A percentile compares a stretch with the other conserved stretches of the same genome.
Conservation (phyloP, 1,284 basidiomycete genomes). For the Ceratobasidium sp. region DNA sequence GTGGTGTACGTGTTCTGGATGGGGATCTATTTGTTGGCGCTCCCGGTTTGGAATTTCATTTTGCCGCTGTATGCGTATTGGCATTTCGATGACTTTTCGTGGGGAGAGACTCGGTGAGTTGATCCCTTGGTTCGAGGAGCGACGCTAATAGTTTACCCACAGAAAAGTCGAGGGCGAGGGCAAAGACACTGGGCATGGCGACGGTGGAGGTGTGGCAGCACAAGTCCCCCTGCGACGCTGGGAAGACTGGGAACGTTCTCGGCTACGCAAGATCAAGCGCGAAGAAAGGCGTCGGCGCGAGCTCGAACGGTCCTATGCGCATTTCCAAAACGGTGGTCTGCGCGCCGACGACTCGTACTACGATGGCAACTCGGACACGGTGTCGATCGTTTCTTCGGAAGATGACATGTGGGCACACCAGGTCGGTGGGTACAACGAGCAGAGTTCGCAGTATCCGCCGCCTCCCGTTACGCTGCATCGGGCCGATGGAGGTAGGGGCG, state of each 20-base stretch:
- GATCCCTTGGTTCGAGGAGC: slow-evolving; percentile 18
- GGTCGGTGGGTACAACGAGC: slow-evolving; percentile 88
- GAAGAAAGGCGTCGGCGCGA: slow-evolving; percentile 85
- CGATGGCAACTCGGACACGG: slow-evolving; percentile 72
- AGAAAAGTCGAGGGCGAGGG: slow-evolving; percentile 93
- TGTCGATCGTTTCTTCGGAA: slow-evolving; percentile 75
- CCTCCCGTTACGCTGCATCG: slow-evolving; percentile 75
- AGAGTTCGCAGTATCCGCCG: slow-evolving; percentile 75
- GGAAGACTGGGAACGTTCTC: slow-evolving; percentile 99
- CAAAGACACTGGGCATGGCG: slow-evolving; percentile 78
- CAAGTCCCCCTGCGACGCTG: slow-evolving; percentile 87
- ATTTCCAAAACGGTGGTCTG: slow-evolving; percentile 57
- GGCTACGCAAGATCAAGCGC: slow-evolving; percentile 87
- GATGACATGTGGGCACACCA: slow-evolving; percentile 93
- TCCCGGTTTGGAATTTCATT: slow-evolving; percentile 96
- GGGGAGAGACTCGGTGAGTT: slow-evolving; percentile 92
- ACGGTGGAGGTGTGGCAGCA: slow-evolving; percentile 65
- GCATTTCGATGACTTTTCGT: slow-evolving; percentile 99
- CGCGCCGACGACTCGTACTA: slow-evolving; percentile 50
- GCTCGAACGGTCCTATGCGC: slow-evolving; percentile 73
- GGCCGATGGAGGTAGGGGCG: slow-evolving; percentile 50
- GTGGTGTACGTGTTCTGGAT: slow-evolving; percentile 98
- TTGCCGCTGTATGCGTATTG: slow-evolving; percentile 96
- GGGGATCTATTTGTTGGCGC: slow-evolving; percentile 88
- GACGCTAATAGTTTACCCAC: slow-evolving; percentile 41